Conservation (phyloP, 2,329 filamentous ascomycete genomes). For the Thyridium curvatum region DNA sequence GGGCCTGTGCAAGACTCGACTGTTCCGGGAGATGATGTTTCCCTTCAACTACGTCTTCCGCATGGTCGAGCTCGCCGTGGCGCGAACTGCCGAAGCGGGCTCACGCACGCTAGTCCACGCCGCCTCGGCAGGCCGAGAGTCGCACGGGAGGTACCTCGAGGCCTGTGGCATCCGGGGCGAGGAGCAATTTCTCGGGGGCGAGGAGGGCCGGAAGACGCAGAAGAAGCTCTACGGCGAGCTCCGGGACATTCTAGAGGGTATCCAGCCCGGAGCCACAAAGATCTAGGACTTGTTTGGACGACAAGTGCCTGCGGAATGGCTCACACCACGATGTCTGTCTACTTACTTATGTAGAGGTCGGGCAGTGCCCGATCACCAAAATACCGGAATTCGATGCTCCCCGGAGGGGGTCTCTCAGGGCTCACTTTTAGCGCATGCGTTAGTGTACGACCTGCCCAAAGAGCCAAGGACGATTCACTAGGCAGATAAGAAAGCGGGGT, state of each 20-base stretch:
- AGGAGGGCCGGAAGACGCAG: slow-evolving; percentile 27
- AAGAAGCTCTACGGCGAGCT: slow-evolving; percentile 35
- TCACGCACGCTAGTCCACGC: slow-evolving; percentile 30
- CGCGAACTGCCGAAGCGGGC: slow-evolving; percentile 29
- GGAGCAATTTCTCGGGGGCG: slow-evolving; percentile 24
- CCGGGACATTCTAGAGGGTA: slow-evolving; percentile 30
- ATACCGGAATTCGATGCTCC: no score
- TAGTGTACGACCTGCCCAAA: no score
- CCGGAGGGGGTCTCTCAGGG: no score
- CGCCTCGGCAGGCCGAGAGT: slow-evolving; percentile 26
- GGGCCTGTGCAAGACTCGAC: slow-evolving; percentile 31
- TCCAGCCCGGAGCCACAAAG: slow-evolving; percentile 30
- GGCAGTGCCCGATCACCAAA: no score
- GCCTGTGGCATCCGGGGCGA: slow-evolving; percentile 20
- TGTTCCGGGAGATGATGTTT: slow-evolving; percentile 26
- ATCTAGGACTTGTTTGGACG: no score
- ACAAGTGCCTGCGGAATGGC: no score
- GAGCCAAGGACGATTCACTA: no score
- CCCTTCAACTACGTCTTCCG: slow-evolving; percentile 16
- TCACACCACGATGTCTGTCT: no score
- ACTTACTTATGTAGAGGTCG: no score
- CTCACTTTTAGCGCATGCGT: no score
- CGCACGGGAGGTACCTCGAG: slow-evolving; percentile 34
- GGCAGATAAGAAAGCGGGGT: no score
- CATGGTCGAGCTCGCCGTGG: slow-evolving; percentile 16